Evolutionary conservation across 768 basidiomycete genomes (phyloP), one percentile per base, ranked within the genome.

Genomic region (Rhodotorula sphaerocarpa): DNA sequence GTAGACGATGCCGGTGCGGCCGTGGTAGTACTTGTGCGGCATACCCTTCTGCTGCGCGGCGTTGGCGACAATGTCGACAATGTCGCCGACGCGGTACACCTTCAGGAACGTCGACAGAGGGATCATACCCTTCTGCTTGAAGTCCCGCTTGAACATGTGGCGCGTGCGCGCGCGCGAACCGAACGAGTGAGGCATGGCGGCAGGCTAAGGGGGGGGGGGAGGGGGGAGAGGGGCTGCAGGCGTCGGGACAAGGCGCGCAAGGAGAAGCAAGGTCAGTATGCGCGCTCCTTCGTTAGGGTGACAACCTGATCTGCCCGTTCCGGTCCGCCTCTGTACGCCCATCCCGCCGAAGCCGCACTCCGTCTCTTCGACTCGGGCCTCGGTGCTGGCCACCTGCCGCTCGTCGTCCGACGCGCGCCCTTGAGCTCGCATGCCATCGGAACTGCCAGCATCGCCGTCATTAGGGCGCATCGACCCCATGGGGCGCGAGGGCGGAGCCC

Each of bases 141-240:
- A 96, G 75, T 85, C 87, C 81, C 88, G 82, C 84, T 88, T 91
- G 88, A 99, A 97, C 92, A 97, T 95, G 59, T 64, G 30, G 85
- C 93, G 91, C 86, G 93, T 97, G 74, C 93, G 91, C 87, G 93
- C 93, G 77, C 93, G 86, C 82, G 92, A 89, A 89, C 93, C 93
- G 84, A 86, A 99, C 61, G 93, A 96, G 89, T 96, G 90, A 81
- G 93, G 93, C 93, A 99, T 96, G 52, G 43, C 50, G 60, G 59
- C 21, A n/a, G 58, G 47, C 53, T 62, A 63, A 39, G 45, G 48
- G 47, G 36, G 52, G 25, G 27, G 39, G n/a, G 25, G 27, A 25
- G 34, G 45, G 36, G 12, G 25, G 28, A 33, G 34, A 36, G 28
- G 41, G 27, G 50, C 23, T 58, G 25, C 12, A 30, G 28, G 45